phyloP scores from a whole-genome alignment of 768 basidiomycete genomes.

The Daedaleopsis nitida region DNA sequence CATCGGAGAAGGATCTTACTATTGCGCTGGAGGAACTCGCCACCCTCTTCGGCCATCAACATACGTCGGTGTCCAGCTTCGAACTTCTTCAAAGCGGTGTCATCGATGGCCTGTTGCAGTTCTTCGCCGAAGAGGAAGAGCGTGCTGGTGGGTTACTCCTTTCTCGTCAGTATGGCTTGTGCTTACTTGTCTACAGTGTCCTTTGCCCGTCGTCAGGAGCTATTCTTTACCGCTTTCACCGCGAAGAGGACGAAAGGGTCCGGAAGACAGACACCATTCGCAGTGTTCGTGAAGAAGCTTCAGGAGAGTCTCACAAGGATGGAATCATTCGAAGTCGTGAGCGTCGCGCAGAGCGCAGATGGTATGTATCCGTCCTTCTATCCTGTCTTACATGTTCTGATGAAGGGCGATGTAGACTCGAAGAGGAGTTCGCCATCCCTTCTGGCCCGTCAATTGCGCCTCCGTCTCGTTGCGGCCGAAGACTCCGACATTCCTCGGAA shows the following conservation, averaged over 20 bases:
- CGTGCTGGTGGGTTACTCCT: conserved; percentile 51
- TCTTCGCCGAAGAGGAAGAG: conserved; percentile 57
- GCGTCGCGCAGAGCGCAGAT: conserved; percentile 80
- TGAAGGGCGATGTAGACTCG: conserved; percentile 55
- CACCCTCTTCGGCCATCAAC: conserved; percentile 72
- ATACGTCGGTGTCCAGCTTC: conserved; percentile 89
- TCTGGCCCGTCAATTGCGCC: conserved; percentile 88
- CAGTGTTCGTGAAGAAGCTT: conserved; percentile 88
- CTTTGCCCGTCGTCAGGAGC: conserved; percentile 65
- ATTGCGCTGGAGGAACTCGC: conserved; percentile 76
- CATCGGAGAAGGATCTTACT: conserved; percentile 63
- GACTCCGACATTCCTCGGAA: conserved; percentile 86
- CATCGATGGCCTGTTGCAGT: conserved; percentile 82
- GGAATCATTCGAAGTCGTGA: conserved; percentile 94
- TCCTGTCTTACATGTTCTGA: background rate
- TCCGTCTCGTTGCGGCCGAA: conserved; percentile 87
- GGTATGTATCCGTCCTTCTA: conserved; percentile 47
- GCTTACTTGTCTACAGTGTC: conserved; percentile 49
- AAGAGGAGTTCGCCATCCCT: conserved; percentile 89
- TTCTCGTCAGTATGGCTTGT: conserved; percentile 2
- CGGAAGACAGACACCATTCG: conserved; percentile 58
- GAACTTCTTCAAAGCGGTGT: conserved; percentile 94
- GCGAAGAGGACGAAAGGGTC: conserved; percentile 49
- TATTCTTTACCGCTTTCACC: conserved; percentile 80
- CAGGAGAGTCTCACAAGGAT: conserved; percentile 95